Evolutionary conservation across 257 asterid genomes (phyloP).

Genomic region (Jacaranda mimosifolia): DNA sequence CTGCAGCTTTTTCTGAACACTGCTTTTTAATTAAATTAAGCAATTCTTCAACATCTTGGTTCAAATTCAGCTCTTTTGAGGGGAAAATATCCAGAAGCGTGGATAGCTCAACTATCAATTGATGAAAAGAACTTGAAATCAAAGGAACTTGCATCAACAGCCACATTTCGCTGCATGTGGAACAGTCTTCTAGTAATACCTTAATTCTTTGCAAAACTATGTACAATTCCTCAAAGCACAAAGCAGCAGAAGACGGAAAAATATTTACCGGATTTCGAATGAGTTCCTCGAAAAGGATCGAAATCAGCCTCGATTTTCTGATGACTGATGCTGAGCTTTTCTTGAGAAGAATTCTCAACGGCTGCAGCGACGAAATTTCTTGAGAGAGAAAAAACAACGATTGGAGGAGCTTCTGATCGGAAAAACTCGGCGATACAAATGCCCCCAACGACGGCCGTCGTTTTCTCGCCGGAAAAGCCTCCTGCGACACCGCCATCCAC

Average conservation of each 20-base stretch:
- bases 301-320: constrained; percentile 67
- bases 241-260: constrained; percentile 70
- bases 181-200: constrained; percentile 66
- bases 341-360: constrained; percentile 54
- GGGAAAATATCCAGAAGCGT: constrained; percentile 87
- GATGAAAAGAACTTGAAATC: constrained; percentile 59
- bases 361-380: constrained; percentile 63
- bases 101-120: constrained; percentile 65
- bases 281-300: constrained; percentile 72
- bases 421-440: constrained; percentile 58
- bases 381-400: constrained; percentile 66
- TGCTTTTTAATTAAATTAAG: constrained; percentile 70
- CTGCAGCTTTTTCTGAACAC: constrained; percentile 55
- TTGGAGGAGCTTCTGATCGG: constrained; percentile 66
- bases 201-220: constrained; percentile 71
- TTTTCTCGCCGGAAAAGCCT: constrained; percentile 69
- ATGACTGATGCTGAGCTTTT: constrained; percentile 59
- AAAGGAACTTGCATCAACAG: constrained; percentile 69
- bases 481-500: constrained; percentile 70
- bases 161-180: constrained; percentile 76
- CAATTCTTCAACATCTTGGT: constrained; percentile 71
- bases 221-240: constrained; percentile 85
- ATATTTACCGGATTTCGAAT: constrained; percentile 48
- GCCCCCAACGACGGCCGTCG: constrained; percentile 76
- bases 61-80: constrained; percentile 58